phyloP scores from a whole-genome alignment of 2,329 filamentous ascomycete genomes.

The Xylariaceae sp. region DNA sequence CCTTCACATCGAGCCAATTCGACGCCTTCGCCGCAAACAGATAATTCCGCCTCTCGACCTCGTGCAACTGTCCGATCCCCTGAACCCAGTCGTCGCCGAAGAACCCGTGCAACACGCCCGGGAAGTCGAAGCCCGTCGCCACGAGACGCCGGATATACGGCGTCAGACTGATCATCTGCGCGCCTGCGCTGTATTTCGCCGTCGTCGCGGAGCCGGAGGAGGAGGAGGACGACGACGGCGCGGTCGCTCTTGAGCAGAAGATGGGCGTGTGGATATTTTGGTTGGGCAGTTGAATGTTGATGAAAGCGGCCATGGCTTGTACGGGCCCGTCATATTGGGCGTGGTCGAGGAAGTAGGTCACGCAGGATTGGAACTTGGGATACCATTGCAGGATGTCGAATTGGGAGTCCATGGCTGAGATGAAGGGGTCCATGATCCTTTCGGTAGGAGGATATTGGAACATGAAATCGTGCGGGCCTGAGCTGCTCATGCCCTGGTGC shows the following conservation, averaged over 20 bases:
- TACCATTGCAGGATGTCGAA: slow-evolving; percentile 93
- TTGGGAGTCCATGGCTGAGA: slow-evolving; percentile 29
- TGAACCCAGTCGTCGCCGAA: slow-evolving; percentile 89
- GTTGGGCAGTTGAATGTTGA: slow-evolving; percentile 88
- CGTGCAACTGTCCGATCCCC: slow-evolving; percentile 76
- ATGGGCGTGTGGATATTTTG: slow-evolving; percentile 55
- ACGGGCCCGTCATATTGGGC: slow-evolving; percentile 78
- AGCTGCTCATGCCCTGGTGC: slow-evolving; percentile 23
- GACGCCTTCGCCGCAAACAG: slow-evolving; percentile 92
- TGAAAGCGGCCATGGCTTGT: slow-evolving; percentile 80
- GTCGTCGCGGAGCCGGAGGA: slow-evolving; percentile 31
- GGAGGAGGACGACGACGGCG: slow-evolving; percentile 35
- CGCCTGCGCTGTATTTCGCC: slow-evolving; percentile 30
- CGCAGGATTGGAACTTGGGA: slow-evolving; percentile 82
- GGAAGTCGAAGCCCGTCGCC: slow-evolving; percentile 84
- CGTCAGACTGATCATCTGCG: slow-evolving; percentile 60
- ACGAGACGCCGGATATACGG: slow-evolving; percentile 89
- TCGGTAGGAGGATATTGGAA: slow-evolving; percentile 23
- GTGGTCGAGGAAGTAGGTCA: slow-evolving; percentile 85
- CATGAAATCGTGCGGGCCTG: slow-evolving; percentile 25
- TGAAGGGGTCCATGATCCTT: slow-evolving; percentile 21
- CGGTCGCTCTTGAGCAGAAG: slow-evolving; percentile 36
- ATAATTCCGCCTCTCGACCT: slow-evolving; percentile 88
- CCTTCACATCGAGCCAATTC: slow-evolving; percentile 83
- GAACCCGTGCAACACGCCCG: slow-evolving; percentile 84